Evolutionary conservation across 257 asterid genomes (phyloP).

Genomic region (Solanum sejunctum): DNA sequence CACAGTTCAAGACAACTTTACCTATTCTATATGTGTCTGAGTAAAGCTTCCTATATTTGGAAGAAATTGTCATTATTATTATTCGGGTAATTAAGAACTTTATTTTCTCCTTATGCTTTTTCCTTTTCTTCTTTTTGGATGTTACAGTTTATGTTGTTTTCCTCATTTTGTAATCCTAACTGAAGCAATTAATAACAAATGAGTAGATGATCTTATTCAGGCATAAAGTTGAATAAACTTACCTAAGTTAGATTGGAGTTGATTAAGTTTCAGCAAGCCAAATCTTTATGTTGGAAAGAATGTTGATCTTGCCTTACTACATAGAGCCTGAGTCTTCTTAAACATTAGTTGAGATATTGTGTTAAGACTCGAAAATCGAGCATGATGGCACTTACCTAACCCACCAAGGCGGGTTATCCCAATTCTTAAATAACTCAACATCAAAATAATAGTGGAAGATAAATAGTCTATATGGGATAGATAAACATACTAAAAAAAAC

Average conservation of each 20-base stretch:
- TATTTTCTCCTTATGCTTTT: not conserved
- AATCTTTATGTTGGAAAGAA: not conserved
- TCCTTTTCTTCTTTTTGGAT: not conserved
- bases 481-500: no score
- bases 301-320: not conserved
- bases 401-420: no score
- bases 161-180: not conserved
- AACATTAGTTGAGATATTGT: not conserved
- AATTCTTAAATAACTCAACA: no score
- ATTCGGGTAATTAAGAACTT: not conserved
- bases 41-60: not conserved
- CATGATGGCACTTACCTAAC: no score
- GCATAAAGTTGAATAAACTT: not conserved
- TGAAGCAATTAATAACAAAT: not conserved
- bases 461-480: no score
- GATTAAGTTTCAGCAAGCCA: not conserved
- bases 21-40: not conserved
- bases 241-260: not conserved
- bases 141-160: not conserved
- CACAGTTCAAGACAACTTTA: not conserved
- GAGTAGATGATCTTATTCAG: not conserved
- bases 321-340: not conserved
- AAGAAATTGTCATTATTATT: not conserved
- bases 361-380: no score
- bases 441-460: no score